Conservation (phyloP, 2,329 filamentous ascomycete genomes). For the Epichloe festucae region DNA sequence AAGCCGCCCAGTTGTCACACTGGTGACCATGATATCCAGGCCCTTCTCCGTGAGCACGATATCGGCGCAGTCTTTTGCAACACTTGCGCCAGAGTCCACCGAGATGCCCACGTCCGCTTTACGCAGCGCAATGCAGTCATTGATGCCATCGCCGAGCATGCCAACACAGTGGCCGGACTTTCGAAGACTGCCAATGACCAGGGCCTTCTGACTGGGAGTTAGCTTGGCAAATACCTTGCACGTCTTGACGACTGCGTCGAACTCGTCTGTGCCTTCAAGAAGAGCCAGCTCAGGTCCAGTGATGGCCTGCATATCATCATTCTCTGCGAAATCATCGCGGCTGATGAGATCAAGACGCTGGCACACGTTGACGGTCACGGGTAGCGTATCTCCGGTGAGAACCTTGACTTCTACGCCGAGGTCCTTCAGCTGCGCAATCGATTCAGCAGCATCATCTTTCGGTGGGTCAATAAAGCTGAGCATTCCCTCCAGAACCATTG, state of each 20-base stretch:
- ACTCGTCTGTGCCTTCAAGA: slow-evolving; percentile 9
- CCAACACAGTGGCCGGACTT: slow-evolving; percentile 15
- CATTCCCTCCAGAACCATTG: slow-evolving; percentile 15
- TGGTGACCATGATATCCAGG: slow-evolving; percentile 14
- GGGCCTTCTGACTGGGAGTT: slow-evolving; percentile 14
- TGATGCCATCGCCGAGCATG: slow-evolving; percentile 19
- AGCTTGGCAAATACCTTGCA: slow-evolving; percentile 19
- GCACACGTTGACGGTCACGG: slow-evolving; percentile 17
- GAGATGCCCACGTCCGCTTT: slow-evolving; percentile 17
- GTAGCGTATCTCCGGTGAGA: slow-evolving; percentile 15
- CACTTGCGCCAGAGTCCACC: slow-evolving; percentile 16
- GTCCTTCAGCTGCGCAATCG: slow-evolving; percentile 11
- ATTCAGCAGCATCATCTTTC: slow-evolving; percentile 16
- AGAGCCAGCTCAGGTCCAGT: slow-evolving; percentile 13
- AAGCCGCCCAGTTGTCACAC: slow-evolving; percentile 13
- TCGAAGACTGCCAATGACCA: slow-evolving; percentile 13
- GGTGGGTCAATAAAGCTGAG: slow-evolving; percentile 17
- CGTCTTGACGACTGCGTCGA: slow-evolving; percentile 11
- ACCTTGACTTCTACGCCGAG: slow-evolving; percentile 17
- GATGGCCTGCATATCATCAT: slow-evolving; percentile 12
- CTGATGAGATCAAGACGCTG: slow-evolving; percentile 11
- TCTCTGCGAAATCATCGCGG: slow-evolving; percentile 7
- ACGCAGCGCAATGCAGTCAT: slow-evolving; percentile 17
- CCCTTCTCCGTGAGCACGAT: slow-evolving; percentile 18
- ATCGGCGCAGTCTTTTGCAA: slow-evolving; percentile 18